Base-by-base conservation (phyloP, 768 basidiomycete species). In the Suillus brevipes region DNA sequence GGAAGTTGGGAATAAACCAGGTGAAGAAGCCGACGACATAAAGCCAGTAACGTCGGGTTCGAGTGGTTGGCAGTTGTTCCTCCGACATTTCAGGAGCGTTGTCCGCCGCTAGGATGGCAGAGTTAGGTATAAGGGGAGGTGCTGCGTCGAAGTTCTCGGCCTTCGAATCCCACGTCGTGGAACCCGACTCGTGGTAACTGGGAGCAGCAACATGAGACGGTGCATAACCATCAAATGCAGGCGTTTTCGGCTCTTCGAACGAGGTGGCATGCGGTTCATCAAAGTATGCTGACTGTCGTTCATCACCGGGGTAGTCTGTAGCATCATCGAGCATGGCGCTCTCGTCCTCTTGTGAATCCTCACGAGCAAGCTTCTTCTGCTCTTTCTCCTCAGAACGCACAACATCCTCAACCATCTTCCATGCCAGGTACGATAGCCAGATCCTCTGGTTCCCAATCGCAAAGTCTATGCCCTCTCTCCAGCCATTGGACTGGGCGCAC, bases 401-500 rank as follows among this genome's bases (percentile, higher is more conserved):
- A 47, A 80, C 80, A 60, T 88, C 85, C 71, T 87, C 87, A n/a
- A 84, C 79, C 69, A 80, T 80, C 76, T 85, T 86, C 88, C 88
- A 88, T 28, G 85, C 81, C 50, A 70, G 68, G 74, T 85, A 87
- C 25, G 79, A 76, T 53, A 89, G 70, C 84, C 85, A 89, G 66
- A 89, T 82, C 75, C 76, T 82, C 65, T 79, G 76, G 64, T 78
- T 81, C 1, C 88, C 88, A 31, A 85, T 62, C 6, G 80, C 81
- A 66, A 82, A 89, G 70, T 89, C 87, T n/a, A 72, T 67, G 18
- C 81, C 83, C 60, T 86, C 84, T 58, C 68, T 69, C 87, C 87
- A 87, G 36, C 84, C 81, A 62, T 84, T 81, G 37, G 79, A 79
- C 61, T 79, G 75, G 13, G 81, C 82, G 65, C 83, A 87, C 31